A percentile compares a stretch with the other conserved stretches of the same genome.
These are phyloP conservation scores for Takashimella tepidaria DNA, from an alignment of 1,284 basidiomycete genomes.

Conservation along the genomic window DNA sequence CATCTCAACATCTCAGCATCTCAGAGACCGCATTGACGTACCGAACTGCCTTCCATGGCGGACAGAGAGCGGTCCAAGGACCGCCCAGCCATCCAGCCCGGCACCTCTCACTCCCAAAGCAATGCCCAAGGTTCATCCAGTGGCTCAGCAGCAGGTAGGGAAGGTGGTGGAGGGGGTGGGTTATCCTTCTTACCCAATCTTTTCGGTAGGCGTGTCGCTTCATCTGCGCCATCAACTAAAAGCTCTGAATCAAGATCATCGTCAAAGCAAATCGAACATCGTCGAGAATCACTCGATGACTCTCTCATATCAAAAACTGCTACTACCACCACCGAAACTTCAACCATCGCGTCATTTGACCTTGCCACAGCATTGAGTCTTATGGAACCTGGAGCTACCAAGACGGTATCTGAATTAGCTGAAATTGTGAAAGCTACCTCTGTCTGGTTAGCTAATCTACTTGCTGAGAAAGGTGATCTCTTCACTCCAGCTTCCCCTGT, in stretches of 20 bases:
- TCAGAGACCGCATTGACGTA: too few species aligned
- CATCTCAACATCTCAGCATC: too few species aligned
- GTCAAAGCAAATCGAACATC: not conserved
- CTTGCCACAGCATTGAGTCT: slow-evolving; percentile 29
- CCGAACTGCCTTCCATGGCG: not conserved
- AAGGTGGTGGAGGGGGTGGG: too few species aligned
- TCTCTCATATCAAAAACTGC: not conserved
- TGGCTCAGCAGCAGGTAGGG: not conserved
- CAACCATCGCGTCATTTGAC: slow-evolving; percentile 22
- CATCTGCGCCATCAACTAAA: not conserved
- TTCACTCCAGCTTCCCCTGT: slow-evolving; percentile 3
- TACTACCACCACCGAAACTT: not conserved
- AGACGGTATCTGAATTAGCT: slow-evolving; percentile 18
- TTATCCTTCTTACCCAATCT: not conserved
- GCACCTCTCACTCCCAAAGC: not conserved
- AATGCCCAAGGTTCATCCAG: not conserved
- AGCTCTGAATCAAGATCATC: not conserved
- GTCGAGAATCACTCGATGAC: not conserved
- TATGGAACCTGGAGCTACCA: slow-evolving; percentile 26
- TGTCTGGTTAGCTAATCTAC: slow-evolving; percentile 26
- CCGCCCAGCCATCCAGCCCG: not conserved
- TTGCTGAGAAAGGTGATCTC: slow-evolving; percentile 20
- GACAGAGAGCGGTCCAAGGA: not conserved
- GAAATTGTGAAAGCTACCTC: slow-evolving; percentile 36
- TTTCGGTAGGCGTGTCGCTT: not conserved